Evolutionary conservation across 306 rosid species (phyloP).

Genomic region (Ammopiptanthus mongolicus): DNA sequence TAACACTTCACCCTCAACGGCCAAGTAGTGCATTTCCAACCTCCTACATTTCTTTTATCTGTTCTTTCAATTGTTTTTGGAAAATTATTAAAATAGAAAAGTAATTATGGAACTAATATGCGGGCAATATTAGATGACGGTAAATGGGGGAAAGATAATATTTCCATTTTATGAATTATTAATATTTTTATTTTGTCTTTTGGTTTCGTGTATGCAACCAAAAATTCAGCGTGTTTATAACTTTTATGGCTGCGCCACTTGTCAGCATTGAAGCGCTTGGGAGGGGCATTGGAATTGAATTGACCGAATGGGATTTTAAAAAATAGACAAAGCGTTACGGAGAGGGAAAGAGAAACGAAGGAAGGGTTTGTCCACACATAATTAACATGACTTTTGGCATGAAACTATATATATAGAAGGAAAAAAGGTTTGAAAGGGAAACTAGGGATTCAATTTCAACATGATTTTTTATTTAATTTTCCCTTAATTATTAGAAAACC

Average conservation of each 20-base stretch:
- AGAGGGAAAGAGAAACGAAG: conserved; percentile 21
- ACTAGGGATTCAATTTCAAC: neutral
- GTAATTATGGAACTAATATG: neutral
- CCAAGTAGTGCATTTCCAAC: neutral
- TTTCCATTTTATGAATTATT: neutral
- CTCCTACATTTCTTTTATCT: neutral
- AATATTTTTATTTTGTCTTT: neutral
- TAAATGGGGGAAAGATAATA: neutral
- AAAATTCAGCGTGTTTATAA: neutral
- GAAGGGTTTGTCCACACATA: conserved; percentile 32
- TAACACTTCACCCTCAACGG: conserved; percentile 1
- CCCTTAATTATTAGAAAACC: neutral
- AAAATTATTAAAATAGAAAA: neutral
- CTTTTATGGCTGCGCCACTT: conserved; percentile 5
- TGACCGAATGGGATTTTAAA: conserved; percentile 9
- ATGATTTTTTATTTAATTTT: neutral
- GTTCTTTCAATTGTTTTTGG: neutral
- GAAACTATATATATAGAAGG: neutral
- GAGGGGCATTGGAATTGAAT: neutral
- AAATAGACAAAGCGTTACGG: conserved; percentile 34
- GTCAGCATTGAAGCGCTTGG: neutral
- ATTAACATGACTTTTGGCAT: conserved; percentile 29
- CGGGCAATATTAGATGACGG: neutral
- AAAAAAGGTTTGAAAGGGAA: neutral
- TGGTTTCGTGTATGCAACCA: conserved; percentile 16